Percentiles rank a stretch among this genome's conserved stretches.
phyloP scores from a whole-genome alignment of 176 grass and related monocot genomes.

The Dactylis glomerata region DNA sequence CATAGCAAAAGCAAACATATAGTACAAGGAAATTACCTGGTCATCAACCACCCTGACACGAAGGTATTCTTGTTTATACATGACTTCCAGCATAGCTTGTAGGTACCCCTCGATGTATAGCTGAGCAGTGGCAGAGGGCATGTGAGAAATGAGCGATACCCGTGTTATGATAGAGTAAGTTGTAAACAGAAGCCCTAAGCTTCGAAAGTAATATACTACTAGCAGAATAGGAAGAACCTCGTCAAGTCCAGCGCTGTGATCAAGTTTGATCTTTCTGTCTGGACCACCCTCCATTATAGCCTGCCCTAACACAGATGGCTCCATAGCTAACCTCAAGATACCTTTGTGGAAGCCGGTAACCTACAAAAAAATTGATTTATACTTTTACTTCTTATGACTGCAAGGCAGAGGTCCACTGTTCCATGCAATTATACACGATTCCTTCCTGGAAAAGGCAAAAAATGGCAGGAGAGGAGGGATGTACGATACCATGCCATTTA shows the following conservation, averaged over 20 bases:
- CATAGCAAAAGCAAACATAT: neutral
- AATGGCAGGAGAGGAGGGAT: neutral
- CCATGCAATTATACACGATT: neutral
- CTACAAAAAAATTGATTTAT: constrained; percentile 28
- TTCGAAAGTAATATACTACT: neutral
- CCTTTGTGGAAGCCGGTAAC: constrained; percentile 83
- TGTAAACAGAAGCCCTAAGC: neutral
- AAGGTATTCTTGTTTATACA: constrained; percentile 83
- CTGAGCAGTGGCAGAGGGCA: constrained; percentile 29
- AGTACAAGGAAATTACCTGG: constrained; percentile 38
- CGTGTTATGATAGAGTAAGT: neutral
- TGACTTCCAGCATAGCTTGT: constrained; percentile 79
- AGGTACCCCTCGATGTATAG: constrained; percentile 88
- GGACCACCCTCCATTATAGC: constrained; percentile 84
- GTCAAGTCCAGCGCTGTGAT: constrained; percentile 66
- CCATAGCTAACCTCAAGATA: constrained; percentile 86
- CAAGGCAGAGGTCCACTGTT: neutral
- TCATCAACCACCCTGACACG: constrained; percentile 80
- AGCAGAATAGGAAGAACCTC: constrained; percentile 55
- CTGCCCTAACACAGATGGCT: constrained; percentile 79
- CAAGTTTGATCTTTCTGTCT: constrained; percentile 88
- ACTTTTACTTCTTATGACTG: neutral
- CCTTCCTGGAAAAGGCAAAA: neutral
- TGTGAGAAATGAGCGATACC: neutral
- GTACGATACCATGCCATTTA: constrained; percentile 79